Base-by-base conservation (phyloP, 1,139 yeast genomes). In the Groenewaldozyma sp. region DNA sequence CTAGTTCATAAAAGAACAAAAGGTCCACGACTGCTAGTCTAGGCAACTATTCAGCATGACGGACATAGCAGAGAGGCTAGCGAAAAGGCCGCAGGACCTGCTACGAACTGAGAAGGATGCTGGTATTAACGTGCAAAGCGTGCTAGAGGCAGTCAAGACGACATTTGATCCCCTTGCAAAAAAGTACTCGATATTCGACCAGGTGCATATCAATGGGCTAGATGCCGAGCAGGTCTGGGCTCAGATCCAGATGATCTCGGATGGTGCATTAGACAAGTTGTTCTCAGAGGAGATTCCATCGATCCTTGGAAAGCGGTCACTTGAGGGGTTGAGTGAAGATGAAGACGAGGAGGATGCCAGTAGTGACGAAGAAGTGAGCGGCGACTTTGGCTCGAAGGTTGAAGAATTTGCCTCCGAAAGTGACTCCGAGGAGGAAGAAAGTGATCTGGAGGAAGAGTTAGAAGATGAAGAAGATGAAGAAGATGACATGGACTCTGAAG, bases 151-250 rank as follows among this genome's bases (percentile, higher is more conserved):
- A 34, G 72, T 80, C 27, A 82, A 82, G 56, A 45, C 55, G 20
- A 62, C 73, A 4, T 63, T 82, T 39, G 93, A 82, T 54, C 86
- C 88, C 4, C 68, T 82, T 36, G 72, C 82, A 3, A 63, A 67
- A 39, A 62, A 70, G 24, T 75, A 75, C 56, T 77, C 93, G 1
- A 81, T 81, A 4, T 67, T 91, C 28, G 95, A 88, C 59, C 87
- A 84, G 56, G 70, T 91, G 21, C 78, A 80, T 51, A 71, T 82
- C 20, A 94, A 86, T 40, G 97, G 96, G 1, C 67, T 91, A 43
- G 95, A 84, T 58, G 79, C 95, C 13, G 75, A 82, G 32, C 97
- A 91, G 58, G 88, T 91, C 0, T 91, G 88, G 84, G 94, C 94
- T 40, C 97, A 91, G 60, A 79, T 86, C 2, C 84, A 82, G 60